A percentile compares a stretch with the other conserved stretches of the same genome.
phyloP scores from a whole-genome alignment of 228 moss, liverwort and hornwort species.

The Sphagnum fallax region DNA sequence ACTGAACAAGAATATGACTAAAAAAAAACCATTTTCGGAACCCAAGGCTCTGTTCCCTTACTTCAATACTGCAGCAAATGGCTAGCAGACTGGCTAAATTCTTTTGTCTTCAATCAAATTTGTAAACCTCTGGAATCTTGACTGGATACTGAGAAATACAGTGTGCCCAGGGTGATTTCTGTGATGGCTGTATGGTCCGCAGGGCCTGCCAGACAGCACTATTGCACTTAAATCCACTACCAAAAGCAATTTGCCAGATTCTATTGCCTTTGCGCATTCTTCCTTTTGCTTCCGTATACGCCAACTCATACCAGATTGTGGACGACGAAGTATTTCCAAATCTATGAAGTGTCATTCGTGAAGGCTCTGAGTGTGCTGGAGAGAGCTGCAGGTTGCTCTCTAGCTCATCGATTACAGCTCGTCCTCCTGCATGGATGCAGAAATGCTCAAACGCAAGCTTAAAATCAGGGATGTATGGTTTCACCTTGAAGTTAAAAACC shows the following conservation, averaged over 20 bases:
- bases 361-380: conserved; percentile 5
- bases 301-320: conserved; percentile 9
- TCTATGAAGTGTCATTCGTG: conserved; percentile 10
- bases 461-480: conserved; percentile 10
- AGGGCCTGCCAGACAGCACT: conserved; percentile 10
- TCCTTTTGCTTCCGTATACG: conserved; percentile 7
- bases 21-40: no score
- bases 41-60: no score
- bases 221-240: conserved; percentile 13
- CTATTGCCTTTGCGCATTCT: conserved; percentile 6
- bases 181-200: conserved; percentile 6
- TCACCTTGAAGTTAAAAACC: conserved; percentile 8
- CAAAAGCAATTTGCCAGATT: conserved; percentile 12
- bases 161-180: conserved; percentile 9
- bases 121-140: conserved; percentile 2
- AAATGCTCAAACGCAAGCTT: conserved; percentile 10
- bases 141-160: conserved; percentile 9
- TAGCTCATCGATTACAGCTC: conserved; percentile 9
- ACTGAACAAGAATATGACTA: no score
- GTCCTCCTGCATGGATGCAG: conserved; percentile 9
- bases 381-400: conserved; percentile 8
- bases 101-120: background rate
- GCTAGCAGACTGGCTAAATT: no score
- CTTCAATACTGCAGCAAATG: no score
- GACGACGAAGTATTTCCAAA: conserved; percentile 12